phyloP scores from a whole-genome alignment of 129 eudicot genomes.

The Flaveria sonorensis region DNA sequence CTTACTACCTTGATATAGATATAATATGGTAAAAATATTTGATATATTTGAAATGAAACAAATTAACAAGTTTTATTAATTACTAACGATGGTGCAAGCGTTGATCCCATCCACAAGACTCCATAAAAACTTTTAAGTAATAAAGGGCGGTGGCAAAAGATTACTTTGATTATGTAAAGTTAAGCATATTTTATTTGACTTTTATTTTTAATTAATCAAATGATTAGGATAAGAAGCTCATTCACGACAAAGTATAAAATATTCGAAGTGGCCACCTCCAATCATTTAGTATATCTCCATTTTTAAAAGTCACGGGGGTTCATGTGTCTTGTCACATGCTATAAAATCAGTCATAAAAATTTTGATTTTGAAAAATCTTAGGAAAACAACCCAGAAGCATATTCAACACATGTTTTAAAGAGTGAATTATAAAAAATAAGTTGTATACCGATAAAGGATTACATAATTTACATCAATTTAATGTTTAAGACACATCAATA shows the following conservation, averaged over 20 bases:
- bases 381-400: background rate
- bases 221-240: conserved; percentile 32
- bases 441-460: no score
- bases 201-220: conserved; percentile 10
- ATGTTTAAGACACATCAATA: no score
- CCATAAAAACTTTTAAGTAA: conserved; percentile 20
- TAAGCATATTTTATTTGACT: background rate
- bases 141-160: conserved; percentile 38
- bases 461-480: no score
- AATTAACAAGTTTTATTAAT: background rate
- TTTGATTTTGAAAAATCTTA: background rate
- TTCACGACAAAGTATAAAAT: conserved; percentile 30
- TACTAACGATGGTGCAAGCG: conserved; percentile 16
- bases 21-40: background rate
- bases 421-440: no score
- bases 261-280: conserved; percentile 27
- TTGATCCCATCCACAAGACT: conserved; percentile 22
- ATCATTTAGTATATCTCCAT: conserved; percentile 20
- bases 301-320: conserved; percentile 8
- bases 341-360: background rate
- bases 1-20: background rate
- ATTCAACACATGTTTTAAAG: no score
- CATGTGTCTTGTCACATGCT: conserved; percentile 14
- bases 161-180: conserved; percentile 17
- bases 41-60: background rate